Evolutionary conservation across 2,329 filamentous ascomycete species (phyloP).

Genomic region (Botrytis pseudocinerea): DNA sequence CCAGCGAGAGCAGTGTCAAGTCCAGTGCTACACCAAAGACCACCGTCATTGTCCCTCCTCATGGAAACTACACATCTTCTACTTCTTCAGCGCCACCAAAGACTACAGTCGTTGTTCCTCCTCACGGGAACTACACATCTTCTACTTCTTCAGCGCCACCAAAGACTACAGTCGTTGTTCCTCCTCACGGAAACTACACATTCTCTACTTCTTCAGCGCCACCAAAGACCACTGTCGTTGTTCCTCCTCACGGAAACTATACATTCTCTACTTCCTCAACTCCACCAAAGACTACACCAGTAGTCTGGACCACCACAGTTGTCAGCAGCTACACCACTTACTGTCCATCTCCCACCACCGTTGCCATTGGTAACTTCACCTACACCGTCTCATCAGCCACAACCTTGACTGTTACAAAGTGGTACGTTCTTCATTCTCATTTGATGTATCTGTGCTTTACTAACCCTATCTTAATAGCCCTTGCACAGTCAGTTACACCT

Average conservation of each 20-base stretch:
- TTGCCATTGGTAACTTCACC: slow-evolving; percentile 29
- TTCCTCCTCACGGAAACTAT: slow-evolving; percentile 12
- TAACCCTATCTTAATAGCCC: background rate
- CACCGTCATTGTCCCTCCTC: slow-evolving; percentile 18
- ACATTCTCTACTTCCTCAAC: slow-evolving; percentile 14
- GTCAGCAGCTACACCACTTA: slow-evolving; percentile 27
- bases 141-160: slow-evolving; percentile 2
- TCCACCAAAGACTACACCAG: slow-evolving; percentile 15
- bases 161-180: slow-evolving; percentile 17
- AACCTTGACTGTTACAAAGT: slow-evolving; percentile 21
- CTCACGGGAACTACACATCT: slow-evolving; percentile 5
- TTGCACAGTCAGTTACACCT: slow-evolving; percentile 22
- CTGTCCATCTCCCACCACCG: slow-evolving; percentile 26
- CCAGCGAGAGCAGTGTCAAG: slow-evolving; percentile 7
- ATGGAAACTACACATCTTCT: slow-evolving; percentile 12
- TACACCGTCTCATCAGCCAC: slow-evolving; percentile 27
- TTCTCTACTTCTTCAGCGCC: slow-evolving; percentile 7
- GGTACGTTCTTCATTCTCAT: background rate
- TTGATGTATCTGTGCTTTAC: background rate
- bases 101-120: slow-evolving; percentile 12
- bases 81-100: slow-evolving; percentile 9
- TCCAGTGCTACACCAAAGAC: slow-evolving; percentile 23
- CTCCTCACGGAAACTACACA: slow-evolving; percentile 11
- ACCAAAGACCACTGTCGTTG: slow-evolving; percentile 17
- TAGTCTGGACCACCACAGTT: slow-evolving; percentile 20